Conservation (phyloP, 495 filamentous ascomycete genomes). For the Parachaetomium inaequale region DNA sequence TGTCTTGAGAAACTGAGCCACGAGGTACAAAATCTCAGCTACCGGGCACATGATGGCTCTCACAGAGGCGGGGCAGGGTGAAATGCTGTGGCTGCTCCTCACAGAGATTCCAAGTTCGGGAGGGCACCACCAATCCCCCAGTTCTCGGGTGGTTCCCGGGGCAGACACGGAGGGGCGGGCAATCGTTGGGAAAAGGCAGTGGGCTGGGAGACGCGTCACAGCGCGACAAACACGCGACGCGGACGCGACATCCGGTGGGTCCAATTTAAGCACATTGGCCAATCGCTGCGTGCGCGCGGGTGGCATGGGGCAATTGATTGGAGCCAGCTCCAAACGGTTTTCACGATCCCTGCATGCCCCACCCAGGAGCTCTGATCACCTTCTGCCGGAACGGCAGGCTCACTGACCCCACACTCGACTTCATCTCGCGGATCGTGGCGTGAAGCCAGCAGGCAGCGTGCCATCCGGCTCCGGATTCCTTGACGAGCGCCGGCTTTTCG, state of each 20-base stretch:
- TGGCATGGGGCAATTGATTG: not conserved
- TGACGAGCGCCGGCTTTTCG: not conserved
- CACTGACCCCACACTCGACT: too few species aligned
- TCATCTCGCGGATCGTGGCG: too few species aligned
- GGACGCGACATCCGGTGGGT: constrained; percentile 13
- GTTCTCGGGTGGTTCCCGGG: not conserved
- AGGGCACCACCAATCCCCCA: not conserved
- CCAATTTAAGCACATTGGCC: constrained; percentile 21
- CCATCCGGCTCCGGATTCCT: too few species aligned
- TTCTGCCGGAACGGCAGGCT: not conserved
- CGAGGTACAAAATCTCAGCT: not conserved
- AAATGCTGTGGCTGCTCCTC: not conserved
- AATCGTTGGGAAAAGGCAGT: too few species aligned
- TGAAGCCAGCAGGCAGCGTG: too few species aligned
- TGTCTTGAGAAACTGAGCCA: not conserved
- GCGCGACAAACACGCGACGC: constrained; percentile 25
- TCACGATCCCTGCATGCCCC: not conserved
- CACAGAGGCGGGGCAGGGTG: not conserved
- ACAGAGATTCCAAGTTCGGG: not conserved
- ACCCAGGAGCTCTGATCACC: not conserved
- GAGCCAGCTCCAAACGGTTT: constrained; percentile 2
- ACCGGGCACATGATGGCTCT: not conserved
- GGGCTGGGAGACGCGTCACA: constrained; percentile 22
- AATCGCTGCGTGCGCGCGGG: constrained; percentile 7
- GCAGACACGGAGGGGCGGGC: not conserved